phyloP scores from a whole-genome alignment of 1,284 basidiomycete species.

The Ceratobasidium sp. region DNA sequence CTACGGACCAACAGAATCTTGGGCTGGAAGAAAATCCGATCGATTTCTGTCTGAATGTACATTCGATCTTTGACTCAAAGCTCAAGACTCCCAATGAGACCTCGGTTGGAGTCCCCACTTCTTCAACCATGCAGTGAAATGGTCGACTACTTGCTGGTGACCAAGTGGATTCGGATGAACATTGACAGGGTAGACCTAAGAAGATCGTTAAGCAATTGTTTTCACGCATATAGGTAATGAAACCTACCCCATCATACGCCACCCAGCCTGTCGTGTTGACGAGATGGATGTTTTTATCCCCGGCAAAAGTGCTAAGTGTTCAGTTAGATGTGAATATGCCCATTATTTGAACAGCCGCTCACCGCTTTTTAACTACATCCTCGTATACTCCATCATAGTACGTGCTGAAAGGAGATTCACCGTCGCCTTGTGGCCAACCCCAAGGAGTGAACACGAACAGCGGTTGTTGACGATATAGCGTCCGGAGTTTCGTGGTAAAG shows the following conservation, averaged over 20 bases:
- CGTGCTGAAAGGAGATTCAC: slow-evolving; percentile 51
- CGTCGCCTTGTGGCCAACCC: slow-evolving; percentile 64
- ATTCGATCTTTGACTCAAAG: too few relatives aligned
- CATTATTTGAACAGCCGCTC: slow-evolving; percentile 37
- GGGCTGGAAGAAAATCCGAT: too few relatives aligned
- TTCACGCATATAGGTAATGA: background rate
- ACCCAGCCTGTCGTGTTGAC: slow-evolving; percentile 68
- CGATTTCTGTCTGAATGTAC: too few relatives aligned
- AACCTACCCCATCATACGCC: slow-evolving; percentile 55
- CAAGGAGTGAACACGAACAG: slow-evolving; percentile 65
- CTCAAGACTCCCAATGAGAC: slow-evolving; percentile 44
- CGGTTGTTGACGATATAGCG: slow-evolving; percentile 56
- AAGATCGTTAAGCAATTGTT: background rate
- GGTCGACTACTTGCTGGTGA: slow-evolving; percentile 58
- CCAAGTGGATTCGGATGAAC: slow-evolving; percentile 59
- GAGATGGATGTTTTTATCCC: slow-evolving; percentile 60
- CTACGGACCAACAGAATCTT: too few relatives aligned
- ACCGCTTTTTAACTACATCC: slow-evolving; percentile 56
- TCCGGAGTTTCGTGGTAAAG: slow-evolving; percentile 57
- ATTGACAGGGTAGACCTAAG: slow-evolving; percentile 52
- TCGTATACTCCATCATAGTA: slow-evolving; percentile 62
- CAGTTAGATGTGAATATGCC: background rate
- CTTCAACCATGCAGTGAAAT: slow-evolving; percentile 57
- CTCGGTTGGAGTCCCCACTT: slow-evolving; percentile 55
- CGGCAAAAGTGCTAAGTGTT: slow-evolving; percentile 51